Percentiles rank a stretch among this genome's conserved stretches.
Evolutionary conservation across 371 early-diverging fungal genomes (phyloP).

Genomic region (Dichotomocladium elegans): DNA sequence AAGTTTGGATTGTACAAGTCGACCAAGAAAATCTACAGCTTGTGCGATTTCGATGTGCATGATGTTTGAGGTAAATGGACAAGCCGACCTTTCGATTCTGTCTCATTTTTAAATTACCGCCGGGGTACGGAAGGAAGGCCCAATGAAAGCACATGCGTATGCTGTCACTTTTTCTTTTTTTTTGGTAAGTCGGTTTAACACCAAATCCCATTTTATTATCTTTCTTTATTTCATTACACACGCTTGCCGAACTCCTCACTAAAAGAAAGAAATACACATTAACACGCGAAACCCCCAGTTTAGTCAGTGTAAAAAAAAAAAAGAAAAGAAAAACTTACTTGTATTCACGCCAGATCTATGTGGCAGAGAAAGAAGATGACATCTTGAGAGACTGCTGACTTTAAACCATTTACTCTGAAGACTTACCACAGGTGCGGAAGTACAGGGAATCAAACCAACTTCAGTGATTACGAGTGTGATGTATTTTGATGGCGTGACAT

Average conservation of each 20-base stretch:
- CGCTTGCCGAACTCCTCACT: constrained; percentile 44
- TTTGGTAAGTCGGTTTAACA: too few species aligned
- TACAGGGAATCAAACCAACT: constrained; percentile 92
- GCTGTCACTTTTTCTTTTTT: too few species aligned
- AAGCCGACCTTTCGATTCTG: too few species aligned
- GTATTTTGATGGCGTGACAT: constrained; percentile 92
- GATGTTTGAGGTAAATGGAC: too few species aligned
- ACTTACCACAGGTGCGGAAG: constrained; percentile 83
- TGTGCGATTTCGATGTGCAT: constrained; percentile 61
- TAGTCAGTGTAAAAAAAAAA: too few species aligned
- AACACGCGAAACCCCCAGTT: not conserved
- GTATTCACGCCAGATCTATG: constrained; percentile 56
- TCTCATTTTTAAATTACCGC: too few species aligned
- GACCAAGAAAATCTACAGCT: constrained; percentile 51
- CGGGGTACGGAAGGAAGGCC: too few species aligned
- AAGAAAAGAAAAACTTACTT: constrained; percentile 30
- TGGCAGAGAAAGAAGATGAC: constrained; percentile 1
- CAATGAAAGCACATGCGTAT: too few species aligned
- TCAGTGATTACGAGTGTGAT: constrained; percentile 92
- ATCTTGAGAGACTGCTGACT: too few species aligned
- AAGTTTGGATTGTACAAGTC: constrained; percentile 41
- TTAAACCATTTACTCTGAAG: not conserved
- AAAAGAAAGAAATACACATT: constrained; percentile 5
- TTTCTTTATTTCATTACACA: constrained; percentile 10
- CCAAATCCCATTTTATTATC: too few species aligned